These are phyloP conservation scores for Dothideomycetidae sp. DNA, from an alignment of 2,329 filamentous ascomycete genomes.

Conservation along the genomic window DNA sequence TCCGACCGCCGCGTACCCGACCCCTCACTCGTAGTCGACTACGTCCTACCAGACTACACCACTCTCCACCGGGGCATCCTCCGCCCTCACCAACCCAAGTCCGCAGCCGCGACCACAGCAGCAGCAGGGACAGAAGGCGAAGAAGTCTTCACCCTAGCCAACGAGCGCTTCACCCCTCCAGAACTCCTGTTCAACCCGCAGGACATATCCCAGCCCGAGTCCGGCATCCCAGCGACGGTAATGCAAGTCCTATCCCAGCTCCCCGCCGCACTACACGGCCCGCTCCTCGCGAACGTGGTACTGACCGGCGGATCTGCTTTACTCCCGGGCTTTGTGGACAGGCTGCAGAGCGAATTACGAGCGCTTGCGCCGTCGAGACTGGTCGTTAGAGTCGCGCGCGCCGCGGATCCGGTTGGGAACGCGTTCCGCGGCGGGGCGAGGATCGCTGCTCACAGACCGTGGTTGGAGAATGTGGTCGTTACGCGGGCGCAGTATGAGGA, in stretches of 20 bases:
- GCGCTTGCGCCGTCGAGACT: conserved; percentile 48
- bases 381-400: conserved; percentile 55
- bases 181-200: conserved; percentile 78
- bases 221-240: conserved; percentile 69
- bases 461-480: conserved; percentile 53
- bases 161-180: conserved; percentile 81
- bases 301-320: conserved; percentile 77
- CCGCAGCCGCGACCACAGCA: not conserved
- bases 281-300: conserved; percentile 71
- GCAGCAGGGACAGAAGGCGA: conserved; percentile 37
- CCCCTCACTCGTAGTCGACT: conserved; percentile 61
- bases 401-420: conserved; percentile 59
- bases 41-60: conserved; percentile 74
- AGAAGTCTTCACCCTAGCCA: conserved; percentile 73
- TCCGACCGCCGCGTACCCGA: conserved; percentile 38
- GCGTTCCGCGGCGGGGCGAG: conserved; percentile 78
- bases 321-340: conserved; percentile 66
- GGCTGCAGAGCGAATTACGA: conserved; percentile 37
- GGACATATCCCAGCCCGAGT: conserved; percentile 73
- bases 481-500: conserved; percentile 86
- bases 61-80: conserved; percentile 51
- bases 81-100: conserved; percentile 57
- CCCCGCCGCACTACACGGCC: conserved; percentile 71
- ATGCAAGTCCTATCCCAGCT: conserved; percentile 61
- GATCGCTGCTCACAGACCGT: conserved; percentile 53